phyloP scores from a whole-genome alignment of 2,329 filamentous ascomycete species.

The Arthroderma sp. region DNA sequence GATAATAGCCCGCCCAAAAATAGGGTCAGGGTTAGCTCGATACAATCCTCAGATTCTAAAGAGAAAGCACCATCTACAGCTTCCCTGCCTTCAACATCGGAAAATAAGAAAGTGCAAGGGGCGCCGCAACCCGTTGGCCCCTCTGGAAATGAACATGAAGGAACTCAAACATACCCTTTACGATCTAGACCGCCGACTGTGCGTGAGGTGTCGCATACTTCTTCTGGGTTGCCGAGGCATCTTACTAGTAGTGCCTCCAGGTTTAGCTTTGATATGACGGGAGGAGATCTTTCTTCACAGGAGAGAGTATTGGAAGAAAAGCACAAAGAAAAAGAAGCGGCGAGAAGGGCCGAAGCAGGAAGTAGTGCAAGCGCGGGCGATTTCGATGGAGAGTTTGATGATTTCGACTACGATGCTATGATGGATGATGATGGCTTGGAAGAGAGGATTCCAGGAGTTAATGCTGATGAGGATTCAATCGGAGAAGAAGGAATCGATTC shows the following conservation, averaged over 20 bases:
- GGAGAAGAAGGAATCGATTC: conserved; percentile 5
- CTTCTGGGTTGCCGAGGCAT: conserved; percentile 31
- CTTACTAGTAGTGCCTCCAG: conserved; percentile 46
- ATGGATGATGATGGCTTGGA: conserved; percentile 32
- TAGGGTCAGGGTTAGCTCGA: too few relatives aligned
- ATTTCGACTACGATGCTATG: conserved; percentile 32
- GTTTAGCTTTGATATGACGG: conserved; percentile 52
- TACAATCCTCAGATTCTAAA: too few relatives aligned
- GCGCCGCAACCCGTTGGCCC: background rate
- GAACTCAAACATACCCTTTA: background rate
- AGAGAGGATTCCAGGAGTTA: conserved; percentile 36
- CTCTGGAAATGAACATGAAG: background rate
- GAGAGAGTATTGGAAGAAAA: conserved; percentile 52
- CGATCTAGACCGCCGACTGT: conserved; percentile 5
- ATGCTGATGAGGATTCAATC: conserved; percentile 32
- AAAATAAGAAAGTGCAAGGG: background rate
- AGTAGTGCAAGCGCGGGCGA: conserved; percentile 23
- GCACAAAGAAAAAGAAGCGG: conserved; percentile 42
- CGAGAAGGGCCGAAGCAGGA: conserved; percentile 21
- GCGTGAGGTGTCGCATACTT: conserved; percentile 13
- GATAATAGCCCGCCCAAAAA: conserved; percentile 29
- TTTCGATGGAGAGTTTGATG: conserved; percentile 25
- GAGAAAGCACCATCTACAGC: too few relatives aligned
- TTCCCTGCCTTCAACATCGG: too few relatives aligned
- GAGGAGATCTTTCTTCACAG: conserved; percentile 44